Evolutionary conservation across 129 eudicot species (phyloP).

Genomic region (Lactuca saligna): DNA sequence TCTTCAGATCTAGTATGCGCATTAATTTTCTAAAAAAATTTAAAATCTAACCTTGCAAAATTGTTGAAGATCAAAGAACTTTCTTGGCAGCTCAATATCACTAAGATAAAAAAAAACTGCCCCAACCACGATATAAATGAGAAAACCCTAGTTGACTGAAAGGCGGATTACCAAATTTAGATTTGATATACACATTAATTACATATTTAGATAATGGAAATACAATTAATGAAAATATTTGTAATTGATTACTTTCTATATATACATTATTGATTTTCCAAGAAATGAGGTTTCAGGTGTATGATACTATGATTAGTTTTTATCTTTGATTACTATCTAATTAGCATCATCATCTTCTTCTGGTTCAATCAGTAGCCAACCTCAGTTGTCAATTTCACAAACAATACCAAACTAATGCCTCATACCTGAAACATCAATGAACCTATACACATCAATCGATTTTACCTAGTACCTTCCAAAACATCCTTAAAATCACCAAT

Average conservation of each 20-base stretch:
- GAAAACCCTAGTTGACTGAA: slow-evolving; percentile 8
- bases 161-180: slow-evolving; percentile 15
- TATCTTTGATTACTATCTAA: not conserved
- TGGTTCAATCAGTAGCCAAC: not conserved
- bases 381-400: no score
- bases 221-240: slow-evolving; percentile 12
- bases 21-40: not conserved
- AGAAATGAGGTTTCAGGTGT: slow-evolving; percentile 18
- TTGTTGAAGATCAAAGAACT: slow-evolving; percentile 19
- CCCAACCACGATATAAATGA: slow-evolving; percentile 13
- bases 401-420: no score
- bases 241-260: not conserved
- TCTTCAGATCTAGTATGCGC: not conserved
- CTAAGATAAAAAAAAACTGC: not conserved
- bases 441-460: no score
- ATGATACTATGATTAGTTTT: no score
- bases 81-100: not conserved
- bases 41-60: slow-evolving; percentile 20
- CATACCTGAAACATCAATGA: no score
- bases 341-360: not conserved
- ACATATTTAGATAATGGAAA: slow-evolving; percentile 16
- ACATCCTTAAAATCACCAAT: not conserved
- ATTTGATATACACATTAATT: slow-evolving; percentile 15
- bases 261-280: slow-evolving; percentile 18
- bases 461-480: no score